These are phyloP conservation scores for Arabis alpina DNA, from an alignment of 345 rosid species.

Conservation along the genomic window DNA sequence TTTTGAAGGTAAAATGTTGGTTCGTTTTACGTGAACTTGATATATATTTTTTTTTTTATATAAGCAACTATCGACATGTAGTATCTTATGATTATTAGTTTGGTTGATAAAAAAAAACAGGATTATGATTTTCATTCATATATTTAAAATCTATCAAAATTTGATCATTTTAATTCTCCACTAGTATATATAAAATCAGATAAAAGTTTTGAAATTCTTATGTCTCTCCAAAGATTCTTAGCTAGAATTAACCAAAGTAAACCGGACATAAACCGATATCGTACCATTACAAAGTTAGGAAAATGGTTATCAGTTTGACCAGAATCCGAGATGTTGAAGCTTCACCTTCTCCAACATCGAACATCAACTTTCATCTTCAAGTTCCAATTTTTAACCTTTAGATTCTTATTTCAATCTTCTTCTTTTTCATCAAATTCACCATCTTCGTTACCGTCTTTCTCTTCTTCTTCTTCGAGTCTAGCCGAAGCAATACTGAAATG, in stretches of 20 bases:
- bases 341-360: conserved; percentile 43
- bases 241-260: background rate
- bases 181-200: too few species aligned
- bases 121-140: too few species aligned
- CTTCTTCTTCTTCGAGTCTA: conserved; percentile 40
- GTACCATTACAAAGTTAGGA: background rate
- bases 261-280: conserved; percentile 24
- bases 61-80: too few species aligned
- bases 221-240: too few species aligned
- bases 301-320: conserved; percentile 4
- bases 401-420: conserved; percentile 30
- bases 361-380: conserved; percentile 13
- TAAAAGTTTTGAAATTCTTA: too few species aligned
- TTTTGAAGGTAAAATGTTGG: too few species aligned
- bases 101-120: too few species aligned
- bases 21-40: too few species aligned
- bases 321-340: conserved; percentile 50
- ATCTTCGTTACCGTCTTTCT: conserved; percentile 16
- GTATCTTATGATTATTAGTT: too few species aligned
- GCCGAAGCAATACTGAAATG: conserved; percentile 49
- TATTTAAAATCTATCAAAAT: too few species aligned
- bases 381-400: conserved; percentile 29
- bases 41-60: too few species aligned
- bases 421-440: conserved; percentile 18
- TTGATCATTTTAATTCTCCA: too few species aligned